Evolutionary conservation across 768 basidiomycete genomes (phyloP), one percentile per base, ranked within the genome.

Genomic region (Suillus brevipes): DNA sequence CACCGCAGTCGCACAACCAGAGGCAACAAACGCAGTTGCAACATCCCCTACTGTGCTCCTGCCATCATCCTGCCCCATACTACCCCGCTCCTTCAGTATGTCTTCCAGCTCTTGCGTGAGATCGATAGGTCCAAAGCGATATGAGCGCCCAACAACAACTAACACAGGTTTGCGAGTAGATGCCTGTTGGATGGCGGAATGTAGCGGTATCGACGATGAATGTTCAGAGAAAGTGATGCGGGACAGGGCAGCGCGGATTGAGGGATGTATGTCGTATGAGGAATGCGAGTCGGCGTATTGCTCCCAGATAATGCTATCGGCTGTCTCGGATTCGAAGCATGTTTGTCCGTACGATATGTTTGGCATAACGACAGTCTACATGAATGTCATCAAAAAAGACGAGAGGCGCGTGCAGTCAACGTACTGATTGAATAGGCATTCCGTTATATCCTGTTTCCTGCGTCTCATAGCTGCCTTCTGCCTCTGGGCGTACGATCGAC

Each of bases 11-110:
- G 84, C 84, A 59, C 81, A 79, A 1, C 84, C 85, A 7, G 86
- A 81, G 3, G 89, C 79, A 13, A 95, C 85, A 73, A 96, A 86
- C 50, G 89, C 89, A 50, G 89, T 85, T 4, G 87, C 92, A 20
- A 92, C 89, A 73, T 95, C 92, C 7, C 96, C 96, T 36, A 97
- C 81, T 28, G 95, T 94, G 79, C 90, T 90, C 74, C 83, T 81
- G 65, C 94, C 85, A 64, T 67, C 56, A 16, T 74, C 74, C 1
- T 38, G 25, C 31, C 37, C 47, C 4, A 20, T 25, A 5, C 38
- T 64, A 37, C 59, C 60, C 8, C 63, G 49, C 69, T 82, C 82
- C 8, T 75, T 64, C 7, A 82, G 74, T 36, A 91, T 71, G 64
- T 77, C 68, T 43, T 77, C 78, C 68, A 95, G 73, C 78, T 97